Base-by-base conservation (phyloP, 371 early-diverging fungal species). In the Umbelopsis sp. region DNA sequence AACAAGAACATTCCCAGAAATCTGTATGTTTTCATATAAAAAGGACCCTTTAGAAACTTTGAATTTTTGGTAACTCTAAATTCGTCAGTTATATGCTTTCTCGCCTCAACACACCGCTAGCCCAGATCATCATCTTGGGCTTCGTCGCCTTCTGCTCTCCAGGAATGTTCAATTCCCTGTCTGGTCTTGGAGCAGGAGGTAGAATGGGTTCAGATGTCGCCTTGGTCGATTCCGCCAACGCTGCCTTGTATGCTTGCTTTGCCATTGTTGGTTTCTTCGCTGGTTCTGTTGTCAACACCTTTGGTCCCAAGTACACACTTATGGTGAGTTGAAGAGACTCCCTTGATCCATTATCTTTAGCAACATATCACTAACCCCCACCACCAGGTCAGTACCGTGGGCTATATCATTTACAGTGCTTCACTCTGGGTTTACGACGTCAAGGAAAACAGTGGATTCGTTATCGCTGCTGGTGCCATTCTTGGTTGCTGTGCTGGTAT, bases 91-190 rank as follows among this genome's bases (percentile, higher is more conserved):
- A 7, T 5, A 57, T 57, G 57, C 10, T 57, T 29, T 57, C 72
- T 44, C 44, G 57, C 12, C 69, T 78, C 48, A 64, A 75, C 71
- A 82, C 81, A 63, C 78, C 86, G 41, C 69, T 83, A 78, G 77
- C 81, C 67, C 89, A 89, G 71, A 79, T 89, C 48, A 74, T 86
- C 67, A 70, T 89, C 12, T 75, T 89, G 68, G 87, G 88, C 32
- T 74, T 90, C 41, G 82, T 90, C 38, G 88, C 88, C 70, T 89
- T 90, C 72, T 81, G 85, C 66, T 86, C 87, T 65, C 90, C 92
- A 16, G 92, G 92, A 24, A 91, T 92, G 92, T 92, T 89, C 80
- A 93, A 93, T 69, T 91, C 90, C 64, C 71, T 91, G 50, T 79
- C 80, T 65, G 88, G 89, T 53, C 73, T 85, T 72, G 84, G 82